Conservation (phyloP, 345 rosid genomes). For the Carallia pectinifolia region DNA sequence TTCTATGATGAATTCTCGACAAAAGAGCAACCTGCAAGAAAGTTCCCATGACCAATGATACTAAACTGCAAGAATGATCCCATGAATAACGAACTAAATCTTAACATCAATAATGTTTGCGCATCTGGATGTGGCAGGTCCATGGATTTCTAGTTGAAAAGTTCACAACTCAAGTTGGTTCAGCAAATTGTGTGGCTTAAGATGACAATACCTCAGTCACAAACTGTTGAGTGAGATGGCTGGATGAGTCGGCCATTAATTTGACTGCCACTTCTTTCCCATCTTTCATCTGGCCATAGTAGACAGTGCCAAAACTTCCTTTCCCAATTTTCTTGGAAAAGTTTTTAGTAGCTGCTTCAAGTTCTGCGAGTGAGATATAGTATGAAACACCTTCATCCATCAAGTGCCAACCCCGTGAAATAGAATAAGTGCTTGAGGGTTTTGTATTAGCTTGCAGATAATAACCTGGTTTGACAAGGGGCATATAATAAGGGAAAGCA, state of each 20-base stretch:
- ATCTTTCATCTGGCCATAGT: conserved; percentile 89
- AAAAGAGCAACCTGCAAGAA: conserved; percentile 72
- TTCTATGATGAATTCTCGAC: conserved; percentile 96
- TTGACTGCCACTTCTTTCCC: conserved; percentile 96
- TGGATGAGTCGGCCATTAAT: conserved; percentile 70
- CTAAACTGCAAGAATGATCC: neutral
- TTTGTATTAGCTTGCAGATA: conserved; percentile 44
- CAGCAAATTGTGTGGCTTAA: conserved; percentile 4
- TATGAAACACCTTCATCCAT: conserved; percentile 78
- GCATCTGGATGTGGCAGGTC: neutral
- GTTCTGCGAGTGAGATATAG: conserved; percentile 61
- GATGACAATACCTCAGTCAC: conserved; percentile 68
- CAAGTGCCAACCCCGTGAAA: conserved; percentile 59
- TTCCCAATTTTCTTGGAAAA: conserved; percentile 79
- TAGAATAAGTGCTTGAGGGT: conserved; percentile 50
- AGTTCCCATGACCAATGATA: conserved; percentile 4
- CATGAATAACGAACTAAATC: neutral
- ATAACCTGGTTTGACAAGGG: conserved; percentile 42
- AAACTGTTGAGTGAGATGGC: conserved; percentile 69
- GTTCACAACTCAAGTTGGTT: neutral
- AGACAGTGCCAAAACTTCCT: conserved; percentile 95
- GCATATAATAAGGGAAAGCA: neutral
- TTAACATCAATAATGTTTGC: neutral
- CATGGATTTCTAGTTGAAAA: neutral
- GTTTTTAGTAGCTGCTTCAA: conserved; percentile 73